These are phyloP conservation scores for Phytophthora sp. DNA, from an alignment of 352 stramenopile species.

Conservation along the genomic window DNA sequence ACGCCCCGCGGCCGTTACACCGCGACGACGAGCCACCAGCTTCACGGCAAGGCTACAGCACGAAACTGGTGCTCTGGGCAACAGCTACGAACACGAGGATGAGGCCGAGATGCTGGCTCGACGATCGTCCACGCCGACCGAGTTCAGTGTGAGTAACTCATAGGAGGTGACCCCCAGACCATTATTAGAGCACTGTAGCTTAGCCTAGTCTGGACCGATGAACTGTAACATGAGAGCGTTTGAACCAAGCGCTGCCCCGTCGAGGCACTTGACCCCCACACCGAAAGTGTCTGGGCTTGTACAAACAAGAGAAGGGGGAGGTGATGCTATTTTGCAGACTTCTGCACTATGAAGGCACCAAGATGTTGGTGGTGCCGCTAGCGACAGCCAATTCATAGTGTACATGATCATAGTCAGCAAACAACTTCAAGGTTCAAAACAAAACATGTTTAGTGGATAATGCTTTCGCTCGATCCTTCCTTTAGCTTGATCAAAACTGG, in stretches of 20 bases:
- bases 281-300: slow-evolving; percentile 39
- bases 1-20: slow-evolving; percentile 25
- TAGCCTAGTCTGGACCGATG: slow-evolving; percentile 8
- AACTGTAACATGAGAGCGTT: slow-evolving; percentile 18
- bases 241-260: slow-evolving; percentile 22
- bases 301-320: slow-evolving; percentile 39
- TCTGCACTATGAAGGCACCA: slow-evolving; percentile 29
- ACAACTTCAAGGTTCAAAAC: slow-evolving; percentile 9
- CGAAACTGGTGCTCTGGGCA: slow-evolving; percentile 9
- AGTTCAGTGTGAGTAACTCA: slow-evolving; percentile 22
- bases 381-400: not conserved
- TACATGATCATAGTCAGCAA: not conserved
- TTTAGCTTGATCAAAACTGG: slow-evolving; percentile 42
- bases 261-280: slow-evolving; percentile 14
- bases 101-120: slow-evolving; percentile 18
- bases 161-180: slow-evolving; percentile 11
- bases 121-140: slow-evolving; percentile 24
- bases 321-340: slow-evolving; percentile 20
- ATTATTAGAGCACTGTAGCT: slow-evolving; percentile 19
- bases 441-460: slow-evolving; percentile 27
- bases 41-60: slow-evolving; percentile 30
- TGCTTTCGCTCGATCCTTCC: slow-evolving; percentile 29
- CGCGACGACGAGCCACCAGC: slow-evolving; percentile 32
- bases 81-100: slow-evolving; percentile 23
- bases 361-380: slow-evolving; percentile 29